Percentiles rank a stretch among this genome's conserved stretches.
phyloP scores from a whole-genome alignment of 2,329 filamentous ascomycete genomes.

The Trichoderma cornu-damae region DNA sequence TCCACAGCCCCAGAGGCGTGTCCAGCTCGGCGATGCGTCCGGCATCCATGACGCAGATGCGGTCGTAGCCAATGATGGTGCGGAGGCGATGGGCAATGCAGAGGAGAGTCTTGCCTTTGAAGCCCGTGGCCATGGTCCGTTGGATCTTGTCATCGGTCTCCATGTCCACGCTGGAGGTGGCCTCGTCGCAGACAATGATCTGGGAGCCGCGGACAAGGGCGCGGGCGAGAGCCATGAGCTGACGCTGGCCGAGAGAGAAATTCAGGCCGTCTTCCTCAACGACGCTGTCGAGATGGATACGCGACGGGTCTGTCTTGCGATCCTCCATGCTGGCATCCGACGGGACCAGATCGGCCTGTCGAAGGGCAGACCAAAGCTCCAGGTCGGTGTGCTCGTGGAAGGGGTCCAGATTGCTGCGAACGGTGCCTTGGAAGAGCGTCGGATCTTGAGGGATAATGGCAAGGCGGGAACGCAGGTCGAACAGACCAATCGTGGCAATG shows the following conservation, averaged over 20 bases:
- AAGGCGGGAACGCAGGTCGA: constrained; percentile 68
- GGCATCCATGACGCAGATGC: constrained; percentile 94
- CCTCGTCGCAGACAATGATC: constrained; percentile 97
- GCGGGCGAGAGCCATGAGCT: constrained; percentile 89
- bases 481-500: constrained; percentile 68
- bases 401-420: constrained; percentile 74
- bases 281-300: constrained; percentile 74
- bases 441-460: constrained; percentile 83
- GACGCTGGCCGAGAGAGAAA: constrained; percentile 90
- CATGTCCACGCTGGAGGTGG: constrained; percentile 88
- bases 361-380: constrained; percentile 70
- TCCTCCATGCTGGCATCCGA: constrained; percentile 63
- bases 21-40: constrained; percentile 85
- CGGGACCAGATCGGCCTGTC: constrained; percentile 68
- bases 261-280: constrained; percentile 96
- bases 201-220: constrained; percentile 81
- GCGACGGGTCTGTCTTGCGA: constrained; percentile 62
- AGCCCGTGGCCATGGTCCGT: constrained; percentile 75
- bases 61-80: constrained; percentile 90
- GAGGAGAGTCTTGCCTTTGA: constrained; percentile 79
- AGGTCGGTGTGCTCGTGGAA: constrained; percentile 74
- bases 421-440: constrained; percentile 74
- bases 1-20: constrained; percentile 67
- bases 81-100: constrained; percentile 90
- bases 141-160: constrained; percentile 97